These are phyloP conservation scores for Pinus taeda DNA, from an alignment of 75 land plant genomes.

Conservation along the genomic window DNA sequence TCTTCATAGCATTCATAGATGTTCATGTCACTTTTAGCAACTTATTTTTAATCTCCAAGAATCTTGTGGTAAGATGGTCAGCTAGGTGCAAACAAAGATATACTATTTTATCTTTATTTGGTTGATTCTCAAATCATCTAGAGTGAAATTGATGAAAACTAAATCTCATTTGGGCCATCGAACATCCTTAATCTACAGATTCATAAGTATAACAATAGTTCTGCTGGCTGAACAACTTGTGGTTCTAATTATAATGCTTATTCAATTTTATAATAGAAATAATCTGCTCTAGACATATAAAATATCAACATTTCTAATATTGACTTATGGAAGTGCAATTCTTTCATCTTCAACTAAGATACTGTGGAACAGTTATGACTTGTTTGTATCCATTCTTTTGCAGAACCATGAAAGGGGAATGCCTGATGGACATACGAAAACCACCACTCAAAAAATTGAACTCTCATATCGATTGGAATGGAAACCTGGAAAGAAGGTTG, in stretches of 20 bases:
- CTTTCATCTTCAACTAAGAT: not conserved
- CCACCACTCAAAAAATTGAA: conserved; percentile 54
- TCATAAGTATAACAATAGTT: not conserved
- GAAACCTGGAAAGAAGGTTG: conserved; percentile 47
- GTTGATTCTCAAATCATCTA: not conserved
- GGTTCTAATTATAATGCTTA: too few relatives aligned
- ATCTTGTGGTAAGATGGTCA: not conserved
- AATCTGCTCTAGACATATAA: not conserved
- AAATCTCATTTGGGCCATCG: not conserved
- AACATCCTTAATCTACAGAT: not conserved
- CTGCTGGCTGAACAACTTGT: not conserved
- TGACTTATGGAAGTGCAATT: not conserved
- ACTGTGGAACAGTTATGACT: not conserved
- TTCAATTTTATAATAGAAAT: not conserved
- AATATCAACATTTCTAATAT: not conserved
- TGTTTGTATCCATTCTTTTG: not conserved
- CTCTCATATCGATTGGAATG: conserved; percentile 76
- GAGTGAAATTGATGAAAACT: not conserved
- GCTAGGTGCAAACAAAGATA: not conserved
- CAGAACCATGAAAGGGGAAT: conserved; percentile 35
- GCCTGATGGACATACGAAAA: conserved; percentile 27
- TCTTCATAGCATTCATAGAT: not conserved
- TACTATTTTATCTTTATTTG: not conserved
- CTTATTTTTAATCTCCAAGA: not conserved
- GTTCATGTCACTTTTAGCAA: not conserved